Evolutionary conservation across 768 basidiomycete species (phyloP).

Genomic region (Asterophora lycoperdoides): DNA sequence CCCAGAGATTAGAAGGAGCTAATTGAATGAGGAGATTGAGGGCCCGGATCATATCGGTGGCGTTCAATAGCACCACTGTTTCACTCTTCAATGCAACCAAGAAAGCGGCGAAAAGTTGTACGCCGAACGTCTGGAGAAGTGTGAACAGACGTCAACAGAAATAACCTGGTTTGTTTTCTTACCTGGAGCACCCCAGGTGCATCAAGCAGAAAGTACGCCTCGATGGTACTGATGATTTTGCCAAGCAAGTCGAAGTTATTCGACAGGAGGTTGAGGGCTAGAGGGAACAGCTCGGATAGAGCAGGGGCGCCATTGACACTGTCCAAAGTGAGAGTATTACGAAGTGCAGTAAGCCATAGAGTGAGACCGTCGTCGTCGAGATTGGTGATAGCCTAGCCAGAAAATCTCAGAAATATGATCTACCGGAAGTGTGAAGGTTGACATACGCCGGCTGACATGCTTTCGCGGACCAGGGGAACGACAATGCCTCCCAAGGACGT

Average conservation of each 20-base stretch:
- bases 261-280: constrained; percentile 54
- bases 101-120: constrained; percentile 57
- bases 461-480: constrained; percentile 61
- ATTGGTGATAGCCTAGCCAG: constrained; percentile 51
- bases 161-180: constrained; percentile 10
- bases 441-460: constrained; percentile 53
- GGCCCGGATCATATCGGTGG: constrained; percentile 57
- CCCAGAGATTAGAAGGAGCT: constrained; percentile 64
- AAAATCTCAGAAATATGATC: constrained; percentile 6
- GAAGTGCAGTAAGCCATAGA: constrained; percentile 70
- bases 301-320: constrained; percentile 42
- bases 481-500: constrained; percentile 49
- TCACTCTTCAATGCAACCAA: constrained; percentile 44
- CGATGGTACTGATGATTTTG: constrained; percentile 59
- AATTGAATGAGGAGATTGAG: constrained; percentile 61
- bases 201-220: constrained; percentile 79
- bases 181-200: constrained; percentile 61
- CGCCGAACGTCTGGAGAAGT: constrained; percentile 42
- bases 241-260: constrained; percentile 74
- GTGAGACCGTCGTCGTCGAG: constrained; percentile 76
- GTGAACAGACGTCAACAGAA: neutral
- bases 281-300: constrained; percentile 63
- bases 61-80: constrained; percentile 46
- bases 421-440: neutral
- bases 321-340: constrained; percentile 55